These are phyloP conservation scores for Pseudodiploospora longispora DNA, from an alignment of 2,329 filamentous ascomycete species.

Conservation along the genomic window DNA sequence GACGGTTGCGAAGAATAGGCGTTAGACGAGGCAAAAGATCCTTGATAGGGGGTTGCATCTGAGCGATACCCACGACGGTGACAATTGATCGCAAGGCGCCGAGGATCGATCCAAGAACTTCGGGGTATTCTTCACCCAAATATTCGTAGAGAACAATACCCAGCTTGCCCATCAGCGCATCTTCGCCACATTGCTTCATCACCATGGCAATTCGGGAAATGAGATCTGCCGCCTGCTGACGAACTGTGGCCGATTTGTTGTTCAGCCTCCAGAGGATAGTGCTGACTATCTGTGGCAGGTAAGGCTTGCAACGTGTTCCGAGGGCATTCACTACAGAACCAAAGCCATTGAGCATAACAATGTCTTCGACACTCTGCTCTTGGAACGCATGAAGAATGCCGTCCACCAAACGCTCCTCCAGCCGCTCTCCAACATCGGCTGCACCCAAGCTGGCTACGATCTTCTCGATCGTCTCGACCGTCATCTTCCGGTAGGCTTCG, in stretches of 20 bases:
- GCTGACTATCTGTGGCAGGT: conserved; percentile 91
- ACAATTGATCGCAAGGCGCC: conserved; percentile 93
- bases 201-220: conserved; percentile 97
- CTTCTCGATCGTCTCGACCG: conserved; percentile 95
- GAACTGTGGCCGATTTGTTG: conserved; percentile 94
- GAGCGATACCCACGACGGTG: conserved; percentile 92
- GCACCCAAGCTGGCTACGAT: conserved; percentile 87
- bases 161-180: conserved; percentile 90
- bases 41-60: conserved; percentile 97
- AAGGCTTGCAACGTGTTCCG: conserved; percentile 88
- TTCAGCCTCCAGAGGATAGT: conserved; percentile 95
- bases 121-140: conserved; percentile 94
- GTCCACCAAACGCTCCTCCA: conserved; percentile 91
- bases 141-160: conserved; percentile 96
- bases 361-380: conserved; percentile 93
- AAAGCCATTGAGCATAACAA: conserved; percentile 94
- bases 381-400: conserved; percentile 95
- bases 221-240: conserved; percentile 92
- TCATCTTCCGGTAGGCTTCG: conserved; percentile 98
- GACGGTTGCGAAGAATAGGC: conserved; percentile 94
- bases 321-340: conserved; percentile 95
- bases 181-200: conserved; percentile 97
- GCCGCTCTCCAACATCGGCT: conserved; percentile 82
- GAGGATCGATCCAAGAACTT: conserved; percentile 92
- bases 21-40: conserved; percentile 91